Evolutionary conservation across 495 filamentous ascomycete species (phyloP), one percentile per base, ranked within the genome.

Genomic region (Penicillium lagena): DNA sequence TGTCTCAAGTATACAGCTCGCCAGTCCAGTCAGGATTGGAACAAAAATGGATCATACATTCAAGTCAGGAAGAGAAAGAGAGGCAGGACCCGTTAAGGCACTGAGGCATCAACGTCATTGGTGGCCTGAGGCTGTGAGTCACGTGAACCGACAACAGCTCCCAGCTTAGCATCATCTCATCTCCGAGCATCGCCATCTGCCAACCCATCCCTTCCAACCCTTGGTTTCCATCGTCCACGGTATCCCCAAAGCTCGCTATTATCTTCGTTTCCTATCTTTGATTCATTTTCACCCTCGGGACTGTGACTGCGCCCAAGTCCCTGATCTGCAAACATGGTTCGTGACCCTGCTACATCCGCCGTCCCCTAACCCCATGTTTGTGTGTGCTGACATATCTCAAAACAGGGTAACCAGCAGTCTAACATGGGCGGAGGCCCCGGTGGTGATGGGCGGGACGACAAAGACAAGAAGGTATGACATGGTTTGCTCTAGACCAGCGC

Each of bases 401-500:
- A 53, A 63, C 22, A 75, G 71, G 71, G 71, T 66, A 86, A 91
- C 65, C 86, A 87, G 65, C 87, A 93, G 62, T 96, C 91, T 62
- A 87, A 85, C 48, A 82, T 93, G 64, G 86, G 87, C 49, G 83
- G 75, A 36, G 77, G 73, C 38, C 74, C 70, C 45, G 86, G 86
- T 45, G 81, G 81, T 42, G 85, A 90, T 67, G 82, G 81, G 45
- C 82, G 80, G 44, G 86, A 95, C 64, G 86, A 89, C 17, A 95
- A 96, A 68, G 89, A 95, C 52, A 89, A 91, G 73, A 95, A 97
- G 87, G 90, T 95, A 76, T 45, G 70, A 45, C 49, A 6, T 8
- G 34, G 13, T 39, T 31, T 29, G 30, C 36, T n/a, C 28, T 47
- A 30, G 11, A 8, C 22, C 22, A 22, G 29, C 14, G 39, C 9